Percentiles rank a stretch among this genome's conserved stretches.
Evolutionary conservation across 257 asterid species (phyloP).

Genomic region (Nicotiana knightiana): DNA sequence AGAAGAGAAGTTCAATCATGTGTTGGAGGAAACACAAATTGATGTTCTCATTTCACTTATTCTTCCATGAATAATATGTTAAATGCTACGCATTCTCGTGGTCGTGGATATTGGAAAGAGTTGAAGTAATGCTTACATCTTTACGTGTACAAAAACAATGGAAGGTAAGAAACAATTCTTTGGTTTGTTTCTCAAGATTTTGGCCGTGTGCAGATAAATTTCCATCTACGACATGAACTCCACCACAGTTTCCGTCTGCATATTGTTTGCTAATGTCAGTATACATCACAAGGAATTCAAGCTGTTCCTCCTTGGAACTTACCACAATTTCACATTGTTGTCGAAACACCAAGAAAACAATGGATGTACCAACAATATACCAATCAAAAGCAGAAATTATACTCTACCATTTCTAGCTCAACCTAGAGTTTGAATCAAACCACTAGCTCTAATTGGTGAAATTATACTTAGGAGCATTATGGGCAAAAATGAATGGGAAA

Average conservation of each 20-base stretch:
- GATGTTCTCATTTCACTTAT: neutral
- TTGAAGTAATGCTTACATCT: conserved; percentile 47
- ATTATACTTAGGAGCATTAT: too few species aligned
- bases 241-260: conserved; percentile 41
- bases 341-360: neutral
- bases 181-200: conserved; percentile 43
- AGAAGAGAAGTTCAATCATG: neutral
- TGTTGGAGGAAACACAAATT: neutral
- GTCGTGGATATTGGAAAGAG: neutral
- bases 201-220: conserved; percentile 23
- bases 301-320: neutral
- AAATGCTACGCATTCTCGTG: neutral
- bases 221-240: conserved; percentile 22
- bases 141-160: conserved; percentile 81
- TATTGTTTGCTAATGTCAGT: neutral
- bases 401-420: neutral
- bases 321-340: neutral
- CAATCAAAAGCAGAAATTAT: neutral
- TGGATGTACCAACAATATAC: neutral
- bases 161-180: conserved; percentile 55
- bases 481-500: too few species aligned
- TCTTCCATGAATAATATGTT: neutral
- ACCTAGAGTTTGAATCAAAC: neutral
- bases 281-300: neutral
- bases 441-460: neutral